Base-by-base conservation (phyloP, 805 yeast genomes). In the Nakazawaea anatomiae region DNA sequence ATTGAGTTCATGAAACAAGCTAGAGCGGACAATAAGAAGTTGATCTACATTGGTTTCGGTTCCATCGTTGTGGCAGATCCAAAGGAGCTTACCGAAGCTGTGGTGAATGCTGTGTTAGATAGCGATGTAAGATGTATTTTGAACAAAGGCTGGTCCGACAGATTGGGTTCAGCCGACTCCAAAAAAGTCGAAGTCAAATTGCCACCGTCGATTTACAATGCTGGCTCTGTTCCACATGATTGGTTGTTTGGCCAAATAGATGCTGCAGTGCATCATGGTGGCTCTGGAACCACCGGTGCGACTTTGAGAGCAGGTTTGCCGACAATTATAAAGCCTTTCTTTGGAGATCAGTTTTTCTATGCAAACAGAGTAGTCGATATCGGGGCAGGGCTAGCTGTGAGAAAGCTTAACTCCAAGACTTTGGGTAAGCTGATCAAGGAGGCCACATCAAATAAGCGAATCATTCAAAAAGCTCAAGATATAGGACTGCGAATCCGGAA, bases 191-290 rank as follows among this genome's bases (percentile, higher is more conserved):
- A 76, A 57, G 57, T 76, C 51, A 73, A 66, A 29, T 67, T 89
- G 11, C 97, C 97, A 1, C 69, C 72, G 0, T 82, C 82, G 57
- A 77, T 92, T 2, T 87, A 70, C 61, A 82, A 80, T 55, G 71
- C 88, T 6, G 94, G 94, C 2, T 63, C 83, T 8, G 73, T 88
- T 11, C 96, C 97, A 0, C 98, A 92, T 63, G 96, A 90, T 62
- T 92, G 98, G 98, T 70, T 92, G 38, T 92, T 92, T 67, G 86
- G 92, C 0, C 82, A 80, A 54, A 72, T 92, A 42, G 96, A 92
- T 67, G 97, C 92, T 0, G 96, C 96, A 0, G 97, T 92, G 4
- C 98, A 92, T 63, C 98, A 92, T 64, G 98, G 98, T 39, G 98
- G 98, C 0, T 85, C 96, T 0, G 98, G 98, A 1, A 89, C 97